These are phyloP conservation scores for Penicillium waksmanii DNA, from an alignment of 495 filamentous ascomycete genomes.

Conservation along the genomic window DNA sequence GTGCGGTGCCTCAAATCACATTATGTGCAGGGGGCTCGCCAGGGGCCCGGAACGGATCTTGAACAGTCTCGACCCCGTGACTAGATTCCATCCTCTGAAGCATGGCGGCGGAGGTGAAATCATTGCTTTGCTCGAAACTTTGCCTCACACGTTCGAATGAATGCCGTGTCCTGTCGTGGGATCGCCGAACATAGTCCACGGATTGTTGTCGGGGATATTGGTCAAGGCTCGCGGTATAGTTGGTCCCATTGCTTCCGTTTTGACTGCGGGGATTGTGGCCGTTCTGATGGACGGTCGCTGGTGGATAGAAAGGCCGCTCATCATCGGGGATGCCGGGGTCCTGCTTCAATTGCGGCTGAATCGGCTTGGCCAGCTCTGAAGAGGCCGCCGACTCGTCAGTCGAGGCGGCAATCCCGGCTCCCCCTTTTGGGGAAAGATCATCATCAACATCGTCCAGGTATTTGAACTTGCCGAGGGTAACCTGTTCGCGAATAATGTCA, in stretches of 20 bases:
- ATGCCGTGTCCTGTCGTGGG: conserved; percentile 73
- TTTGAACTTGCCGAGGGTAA: conserved; percentile 77
- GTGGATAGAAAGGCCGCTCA: conserved; percentile 85
- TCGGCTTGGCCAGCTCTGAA: conserved; percentile 67
- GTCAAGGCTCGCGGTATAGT: conserved; percentile 73
- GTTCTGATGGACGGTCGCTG: conserved; percentile 76
- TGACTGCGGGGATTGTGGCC: conserved; percentile 84
- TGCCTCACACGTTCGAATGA: conserved; percentile 56
- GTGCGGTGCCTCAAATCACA: conserved; percentile 28
- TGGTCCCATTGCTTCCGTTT: conserved; percentile 92
- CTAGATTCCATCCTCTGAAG: conserved; percentile 81
- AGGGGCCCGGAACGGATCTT: conserved; percentile 43
- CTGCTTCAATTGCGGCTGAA: conserved; percentile 57
- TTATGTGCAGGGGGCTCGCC: conserved; percentile 41
- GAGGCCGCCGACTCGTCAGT: conserved; percentile 57
- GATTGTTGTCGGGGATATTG: conserved; percentile 51
- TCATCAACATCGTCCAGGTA: conserved; percentile 61
- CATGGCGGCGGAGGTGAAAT: conserved; percentile 87
- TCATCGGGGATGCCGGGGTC: conserved; percentile 75
- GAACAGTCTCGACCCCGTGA: conserved; percentile 43
- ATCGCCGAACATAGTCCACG: conserved; percentile 72
- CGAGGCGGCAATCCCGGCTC: conserved; percentile 21
- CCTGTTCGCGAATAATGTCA: conserved; percentile 94
- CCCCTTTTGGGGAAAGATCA: conserved; percentile 42
- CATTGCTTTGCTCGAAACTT: conserved; percentile 82